Evolutionary conservation across 257 asterid species (phyloP), one percentile per base, ranked within the genome.

Genomic region (Nicotiana sylvestris): DNA sequence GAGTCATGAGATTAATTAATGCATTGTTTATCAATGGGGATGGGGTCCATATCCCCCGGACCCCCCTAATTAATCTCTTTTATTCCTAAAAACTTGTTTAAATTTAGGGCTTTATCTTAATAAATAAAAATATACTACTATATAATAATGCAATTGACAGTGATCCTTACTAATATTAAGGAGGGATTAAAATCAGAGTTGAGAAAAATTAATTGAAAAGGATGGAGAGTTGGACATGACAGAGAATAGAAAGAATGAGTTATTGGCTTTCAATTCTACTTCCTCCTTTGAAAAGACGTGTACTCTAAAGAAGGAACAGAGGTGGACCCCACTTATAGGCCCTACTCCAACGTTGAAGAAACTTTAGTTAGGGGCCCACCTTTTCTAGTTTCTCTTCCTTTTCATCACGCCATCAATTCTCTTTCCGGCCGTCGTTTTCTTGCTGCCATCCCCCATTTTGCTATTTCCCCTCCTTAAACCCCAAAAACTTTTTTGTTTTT

Each of bases 271-370:
- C 77, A 65, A 81, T 46, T 81, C 29, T 80, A 81, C 64, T 17
- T 83, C 79, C 18, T 11, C 84, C 64, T 78, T 81, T 55, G 91
- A 89, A 85, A 88, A 85, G 91, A 91, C 88, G 87, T 88, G 88
- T 81, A 81, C 84, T 53, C 90, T 79, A 88, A 89, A 86, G 85
- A 70, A 86, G 90, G 89, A 87, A 86, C 97, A 92, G 18, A n/a
- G 4, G 79, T 84, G 86, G 91, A 92, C 37, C 96, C 90, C 84
- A 7, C 51, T 8, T 66, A 69, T 84, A 81, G 89, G 76, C 4
- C 89, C 89, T 37, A 66, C 8, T 81, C 55, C 82, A 82, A 87
- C 85, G 82, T 85, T 76, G 35, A 84, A 83, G 46, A 82, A 78
- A 5, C 43, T 30, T 65, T 29, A 51, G 29, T 21, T 37, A 83